Percentiles rank a stretch among this genome's conserved stretches.
These are phyloP conservation scores for Bolboschoenus planiculmis DNA, from an alignment of 176 grass and related monocot species.

Conservation along the genomic window DNA sequence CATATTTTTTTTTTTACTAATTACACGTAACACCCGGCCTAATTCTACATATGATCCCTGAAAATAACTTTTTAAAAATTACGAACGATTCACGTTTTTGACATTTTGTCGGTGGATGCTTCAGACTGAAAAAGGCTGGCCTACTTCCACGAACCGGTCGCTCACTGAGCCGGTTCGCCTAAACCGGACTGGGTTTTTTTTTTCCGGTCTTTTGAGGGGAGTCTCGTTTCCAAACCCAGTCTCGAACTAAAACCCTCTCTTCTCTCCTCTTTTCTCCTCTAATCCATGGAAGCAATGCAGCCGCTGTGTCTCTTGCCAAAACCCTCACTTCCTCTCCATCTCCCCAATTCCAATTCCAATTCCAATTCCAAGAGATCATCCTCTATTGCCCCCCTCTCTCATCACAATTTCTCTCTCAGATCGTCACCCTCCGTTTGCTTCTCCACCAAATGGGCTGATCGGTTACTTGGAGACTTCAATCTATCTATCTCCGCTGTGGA, in stretches of 20 bases:
- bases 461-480: conserved; percentile 87
- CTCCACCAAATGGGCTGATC: conserved; percentile 86
- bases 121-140: not conserved
- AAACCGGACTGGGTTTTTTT: too few species aligned
- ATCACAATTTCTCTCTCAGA: not conserved
- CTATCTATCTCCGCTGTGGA: conserved; percentile 37
- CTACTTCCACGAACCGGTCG: not conserved
- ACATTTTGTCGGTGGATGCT: too few species aligned
- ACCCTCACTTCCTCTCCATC: not conserved
- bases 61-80: too few species aligned
- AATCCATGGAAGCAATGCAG: conserved; percentile 11
- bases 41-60: too few species aligned
- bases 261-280: not conserved
- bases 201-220: not conserved
- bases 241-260: not conserved
- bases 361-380: not conserved
- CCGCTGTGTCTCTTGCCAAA: conserved; percentile 18
- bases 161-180: too few species aligned
- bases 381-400: not conserved
- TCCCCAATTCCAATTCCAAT: not conserved
- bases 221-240: not conserved
- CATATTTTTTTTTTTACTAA: too few species aligned
- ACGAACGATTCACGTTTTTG: too few species aligned
- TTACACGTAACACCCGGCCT: too few species aligned
- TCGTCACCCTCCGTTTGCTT: conserved; percentile 34